phyloP scores from a whole-genome alignment of 768 basidiomycete species.

The Mycena filopes region DNA sequence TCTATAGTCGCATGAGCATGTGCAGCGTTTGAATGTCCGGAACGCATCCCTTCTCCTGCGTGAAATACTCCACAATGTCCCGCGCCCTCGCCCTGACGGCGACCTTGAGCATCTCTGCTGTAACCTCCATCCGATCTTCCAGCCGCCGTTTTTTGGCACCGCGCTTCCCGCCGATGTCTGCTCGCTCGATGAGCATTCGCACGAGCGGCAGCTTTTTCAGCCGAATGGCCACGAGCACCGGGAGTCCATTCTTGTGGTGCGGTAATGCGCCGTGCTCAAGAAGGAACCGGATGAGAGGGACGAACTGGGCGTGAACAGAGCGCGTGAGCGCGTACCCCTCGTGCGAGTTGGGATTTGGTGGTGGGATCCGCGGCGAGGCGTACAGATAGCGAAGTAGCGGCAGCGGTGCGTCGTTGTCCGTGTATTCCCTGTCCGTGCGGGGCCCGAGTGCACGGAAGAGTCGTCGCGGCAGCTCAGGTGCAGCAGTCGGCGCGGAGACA shows the following conservation, averaged over 20 bases:
- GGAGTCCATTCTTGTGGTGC: constrained; percentile 63
- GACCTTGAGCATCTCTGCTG: constrained; percentile 66
- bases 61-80: constrained; percentile 79
- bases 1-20: constrained; percentile 42
- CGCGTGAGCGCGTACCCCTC: constrained; percentile 85
- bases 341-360: constrained; percentile 70
- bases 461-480: constrained; percentile 69
- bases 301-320: constrained; percentile 74
- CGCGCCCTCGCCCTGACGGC: constrained; percentile 74
- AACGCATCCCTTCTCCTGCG: constrained; percentile 74
- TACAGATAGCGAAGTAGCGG: constrained; percentile 74
- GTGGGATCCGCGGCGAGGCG: constrained; percentile 47
- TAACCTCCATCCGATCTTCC: constrained; percentile 67
- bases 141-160: constrained; percentile 63
- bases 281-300: constrained; percentile 75
- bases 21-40: constrained; percentile 77
- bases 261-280: constrained; percentile 82
- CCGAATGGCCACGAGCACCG: constrained; percentile 81
- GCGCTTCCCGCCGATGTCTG: constrained; percentile 41
- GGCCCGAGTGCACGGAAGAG: constrained; percentile 68
- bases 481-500: background rate
- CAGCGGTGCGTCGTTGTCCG: constrained; percentile 63
- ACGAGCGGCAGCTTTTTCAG: constrained; percentile 75
- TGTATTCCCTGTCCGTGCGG: constrained; percentile 50
- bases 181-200: constrained; percentile 79